Evolutionary conservation across 768 basidiomycete genomes (phyloP), one percentile per base, ranked within the genome.

Genomic region (Hericium coralloides): DNA sequence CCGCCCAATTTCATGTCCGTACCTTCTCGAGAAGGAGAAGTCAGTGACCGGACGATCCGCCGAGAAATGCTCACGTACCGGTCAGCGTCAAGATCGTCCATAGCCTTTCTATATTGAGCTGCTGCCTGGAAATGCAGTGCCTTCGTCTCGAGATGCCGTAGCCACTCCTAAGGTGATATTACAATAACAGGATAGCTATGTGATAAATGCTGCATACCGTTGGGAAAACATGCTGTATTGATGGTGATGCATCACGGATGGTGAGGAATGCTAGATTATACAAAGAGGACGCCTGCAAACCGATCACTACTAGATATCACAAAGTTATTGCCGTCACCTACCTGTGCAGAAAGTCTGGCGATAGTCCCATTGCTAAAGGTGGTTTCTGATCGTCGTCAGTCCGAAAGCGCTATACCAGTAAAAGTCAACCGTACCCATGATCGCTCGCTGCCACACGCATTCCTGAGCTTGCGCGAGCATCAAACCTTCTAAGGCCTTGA

Each of bases 391-490:
- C 37, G 9, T 39, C 17, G 47, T 48, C 38, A 38, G 47, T 50
- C 55, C 31, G 47, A 18, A 6, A 9, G 22, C 14, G 53, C 55
- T 51, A 57, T 43, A 59, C 36, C 45, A 20, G 26, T 20, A 45
- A 17, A 41, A 8, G 47, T 15, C 51, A 50, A 53, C 53, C 18
- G 63, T 63, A 92, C 93, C 89, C 58, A 90, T 71, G 66, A 87
- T 85, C 15, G 94, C 94, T 62, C 87, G 81, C 67, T 95, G 94
- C 95, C 95, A 98, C 43, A 85, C 92, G 66, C 92, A 95, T 72
- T 99, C 97, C 63, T 98, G 95, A 1, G 94, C 95, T 69, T 98
- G 92, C 0, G 93, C 93, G 4, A 95, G 78, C 82, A 92, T 87
- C 55, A 98, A 78, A 60, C 71, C 80, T 65, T 90, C 83, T 45